Evolutionary conservation across 2,329 filamentous ascomycete genomes (phyloP), one percentile per base, ranked within the genome.

Genomic region (Aureobasidium sp.): DNA sequence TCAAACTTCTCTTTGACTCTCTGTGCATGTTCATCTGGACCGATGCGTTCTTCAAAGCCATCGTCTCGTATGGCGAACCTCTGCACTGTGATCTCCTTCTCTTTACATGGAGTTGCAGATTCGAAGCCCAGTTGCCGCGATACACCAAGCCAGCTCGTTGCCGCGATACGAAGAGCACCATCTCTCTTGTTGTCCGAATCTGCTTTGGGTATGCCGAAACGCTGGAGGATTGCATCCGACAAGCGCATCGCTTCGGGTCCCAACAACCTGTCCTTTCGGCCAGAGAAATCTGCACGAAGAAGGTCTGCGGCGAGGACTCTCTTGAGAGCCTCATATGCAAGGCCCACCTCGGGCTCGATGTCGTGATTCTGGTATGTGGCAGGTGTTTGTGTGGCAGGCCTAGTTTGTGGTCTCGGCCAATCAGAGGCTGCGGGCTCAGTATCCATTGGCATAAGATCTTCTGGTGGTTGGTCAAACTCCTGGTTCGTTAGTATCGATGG

Each of bases 401-500:
- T n/a, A 21, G 19, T 46, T 17, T 33, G 37, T 17, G 25, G 13
- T 15, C 19, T n/a, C 4, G 27, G 25, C 37, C 50, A 40, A 8
- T 7, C 15, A 15, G 50, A 45, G 17, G n/a, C 13, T 35, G 53
- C 21, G 1, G 53, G 53, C 17, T 57, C 29, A 3, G 37, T 25
- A 21, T 35, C 64, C 63, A 59, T 65, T 65, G 57, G 62, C 60
- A 61, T 57, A 63, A 21, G 65, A 65, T 13, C 40, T 46, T 35
- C 53, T 25, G 53, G 27, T 31, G 57, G 63, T 25, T 68, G 66
- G 21, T 66, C 65, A 62, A 67, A 63, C 66, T 79, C 75, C 50
- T 80, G 81, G 51, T 82, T 83, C 23, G 83, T 75, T 8, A 82
- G 74, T 2, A 82, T 71, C 10, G 79, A 77, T 0, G 81, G 81